Percentiles rank a stretch among this genome's conserved stretches.
Conservation (phyloP, 768 basidiomycete genomes). For the Auricularia heimuer region DNA sequence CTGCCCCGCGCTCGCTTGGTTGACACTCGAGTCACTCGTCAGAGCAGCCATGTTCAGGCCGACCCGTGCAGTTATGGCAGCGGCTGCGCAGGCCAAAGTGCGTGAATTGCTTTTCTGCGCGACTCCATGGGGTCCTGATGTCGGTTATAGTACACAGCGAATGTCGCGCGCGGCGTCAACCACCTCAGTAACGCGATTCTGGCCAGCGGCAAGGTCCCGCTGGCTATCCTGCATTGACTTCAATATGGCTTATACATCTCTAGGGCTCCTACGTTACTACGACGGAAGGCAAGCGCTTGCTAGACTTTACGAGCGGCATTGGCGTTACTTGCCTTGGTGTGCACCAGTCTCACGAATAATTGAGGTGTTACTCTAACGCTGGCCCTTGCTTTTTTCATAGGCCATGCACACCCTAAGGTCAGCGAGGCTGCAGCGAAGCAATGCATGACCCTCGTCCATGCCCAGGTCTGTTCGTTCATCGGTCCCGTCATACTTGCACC, state of each 20-base stretch:
- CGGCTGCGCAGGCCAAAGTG: background rate
- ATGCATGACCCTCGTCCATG: slow-evolving; percentile 70
- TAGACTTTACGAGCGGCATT: slow-evolving; percentile 86
- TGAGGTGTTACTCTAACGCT: too few relatives aligned
- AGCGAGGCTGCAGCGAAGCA: slow-evolving; percentile 86
- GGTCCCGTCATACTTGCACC: background rate
- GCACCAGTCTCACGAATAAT: background rate
- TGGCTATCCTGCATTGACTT: background rate
- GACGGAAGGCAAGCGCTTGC: slow-evolving; percentile 58
- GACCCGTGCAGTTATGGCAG: background rate
- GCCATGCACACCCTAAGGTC: slow-evolving; percentile 81
- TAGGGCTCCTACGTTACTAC: slow-evolving; percentile 62
- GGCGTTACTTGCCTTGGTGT: slow-evolving; percentile 78
- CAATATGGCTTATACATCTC: background rate
- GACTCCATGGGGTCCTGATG: background rate
- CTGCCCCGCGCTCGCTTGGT: too few relatives aligned
- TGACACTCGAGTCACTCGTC: background rate
- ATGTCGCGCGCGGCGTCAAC: slow-evolving; percentile 37
- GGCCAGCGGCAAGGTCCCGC: slow-evolving; percentile 37
- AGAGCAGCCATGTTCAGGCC: slow-evolving; percentile 1
- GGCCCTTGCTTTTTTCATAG: slow-evolving; percentile 24
- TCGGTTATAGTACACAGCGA: background rate
- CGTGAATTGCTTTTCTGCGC: background rate
- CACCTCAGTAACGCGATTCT: slow-evolving; percentile 45
- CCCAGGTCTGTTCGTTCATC: slow-evolving; percentile 41